Evolutionary conservation across 208 protist species (phyloP), one percentile per base, ranked within the genome.

Genomic region (Strigomonas culicis): DNA sequence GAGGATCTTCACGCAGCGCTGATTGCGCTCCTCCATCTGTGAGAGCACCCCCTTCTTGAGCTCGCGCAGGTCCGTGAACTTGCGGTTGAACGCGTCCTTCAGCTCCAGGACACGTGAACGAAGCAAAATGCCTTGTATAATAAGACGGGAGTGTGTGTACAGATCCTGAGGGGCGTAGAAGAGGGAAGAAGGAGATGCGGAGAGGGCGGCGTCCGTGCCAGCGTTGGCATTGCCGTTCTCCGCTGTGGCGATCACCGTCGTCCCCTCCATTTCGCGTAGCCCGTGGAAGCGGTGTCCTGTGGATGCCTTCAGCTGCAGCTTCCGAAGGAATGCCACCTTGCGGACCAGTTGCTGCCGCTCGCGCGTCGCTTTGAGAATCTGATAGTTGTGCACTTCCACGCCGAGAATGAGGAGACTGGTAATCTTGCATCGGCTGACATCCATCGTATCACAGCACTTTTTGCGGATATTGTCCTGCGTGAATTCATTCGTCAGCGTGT

Each of bases 361-460:
- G 49, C 70, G 65, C 15, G 72, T 58, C 21, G 19, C 34, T 63
- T 85, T 88, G 30, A 68, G 66, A 7, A 90, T 68, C 58, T 93
- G 82, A 70, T 90, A 97, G 71, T 95, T 97, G 71, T 89, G 77
- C 67, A 90, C 85, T 61, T 83, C 70, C 19, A 88, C 36, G 22
- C 46, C 63, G 36, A 50, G 52, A 30, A 59, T 69, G 11, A 59
- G 75, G 50, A 97, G 61, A 30, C 78, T 86, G 30, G 77, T 59
- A 39, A 95, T 65, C 53, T 89, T 88, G 41, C 77, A 76, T 4
- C 77, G 71, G 22, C 43, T 63, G 31, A 92, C 76, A 43, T 94
- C 84, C 90, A 96, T 97, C 41, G 81, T 67, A 27, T 93, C 86
- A 66, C 80, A 95, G 72, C 90, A 96, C 44, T 84, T 77, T 53